phyloP scores from a whole-genome alignment of 2,329 filamentous ascomycete genomes.

The Aspergillus oerlinghausenensis region DNA sequence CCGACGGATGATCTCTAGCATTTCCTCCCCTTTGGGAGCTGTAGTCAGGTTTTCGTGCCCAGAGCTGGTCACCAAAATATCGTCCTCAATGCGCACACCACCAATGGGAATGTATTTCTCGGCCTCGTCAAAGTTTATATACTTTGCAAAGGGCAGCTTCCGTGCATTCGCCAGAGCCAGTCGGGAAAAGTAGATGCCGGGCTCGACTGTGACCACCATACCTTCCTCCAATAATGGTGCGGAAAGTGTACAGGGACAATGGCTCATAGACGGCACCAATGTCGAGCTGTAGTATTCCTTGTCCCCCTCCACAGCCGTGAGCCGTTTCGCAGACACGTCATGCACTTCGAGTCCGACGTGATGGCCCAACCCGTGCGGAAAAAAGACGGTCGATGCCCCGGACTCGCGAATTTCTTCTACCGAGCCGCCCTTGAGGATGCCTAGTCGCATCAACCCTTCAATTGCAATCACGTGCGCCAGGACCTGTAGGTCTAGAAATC shows the following conservation, averaged over 20 bases:
- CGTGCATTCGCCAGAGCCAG: conserved; percentile 34
- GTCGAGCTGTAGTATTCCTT: conserved; percentile 12
- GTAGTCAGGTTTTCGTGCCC: conserved; percentile 71
- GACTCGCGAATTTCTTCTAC: conserved; percentile 46
- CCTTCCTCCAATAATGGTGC: conserved; percentile 43
- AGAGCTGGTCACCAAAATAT: conserved; percentile 65
- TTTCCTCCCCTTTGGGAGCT: conserved; percentile 61
- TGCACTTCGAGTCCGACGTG: conserved; percentile 50
- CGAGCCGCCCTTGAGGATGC: conserved; percentile 63
- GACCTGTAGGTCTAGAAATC: conserved; percentile 78
- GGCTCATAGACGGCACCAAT: conserved; percentile 13
- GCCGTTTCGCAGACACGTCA: conserved; percentile 35
- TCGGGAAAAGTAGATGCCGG: conserved; percentile 46
- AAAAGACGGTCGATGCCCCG: conserved; percentile 37
- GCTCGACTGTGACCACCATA: conserved; percentile 55
- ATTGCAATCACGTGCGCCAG: conserved; percentile 79
- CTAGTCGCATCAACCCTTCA: conserved; percentile 68
- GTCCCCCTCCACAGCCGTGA: conserved; percentile 25
- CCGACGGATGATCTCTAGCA: conserved; percentile 37
- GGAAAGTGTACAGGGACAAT: conserved; percentile 30
- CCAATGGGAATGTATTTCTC: conserved; percentile 39
- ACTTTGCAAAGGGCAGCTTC: conserved; percentile 27
- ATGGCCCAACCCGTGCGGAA: conserved; percentile 53
- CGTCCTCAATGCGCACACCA: conserved; percentile 48
- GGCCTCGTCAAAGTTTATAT: conserved; percentile 38